Evolutionary conservation across 768 basidiomycete species (phyloP), one percentile per base, ranked within the genome.

Genomic region (Mycena epipterygia): DNA sequence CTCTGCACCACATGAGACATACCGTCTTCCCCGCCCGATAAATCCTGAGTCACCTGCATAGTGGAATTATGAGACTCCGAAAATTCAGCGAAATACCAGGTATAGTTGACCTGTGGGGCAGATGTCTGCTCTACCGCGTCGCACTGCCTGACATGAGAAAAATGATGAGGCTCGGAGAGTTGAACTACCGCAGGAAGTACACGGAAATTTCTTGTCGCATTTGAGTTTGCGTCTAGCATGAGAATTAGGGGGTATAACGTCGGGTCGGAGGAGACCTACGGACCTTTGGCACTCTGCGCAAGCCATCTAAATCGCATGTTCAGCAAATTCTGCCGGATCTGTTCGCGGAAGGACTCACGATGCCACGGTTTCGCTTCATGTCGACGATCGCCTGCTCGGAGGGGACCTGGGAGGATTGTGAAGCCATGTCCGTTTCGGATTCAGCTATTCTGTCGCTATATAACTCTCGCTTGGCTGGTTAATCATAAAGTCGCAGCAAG

Each of bases 151-250:
- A 8, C 37, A 8, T 16, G n/a, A n/a, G n/a, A n/a, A n/a, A n/a
- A 39, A 39, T 39, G 37, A 39, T 39, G 9, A 39, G 37, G 37
- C 8, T 30, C 52, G 32, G 29, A 53, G 12, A 30, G 32, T 12
- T n/a, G n/a, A n/a, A n/a, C n/a, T n/a, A n/a, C n/a, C n/a, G n/a
- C n/a, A n/a, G n/a, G n/a, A n/a, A n/a, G 14, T 53, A 21, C 52
- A 64, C 1, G 63, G 63, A 21, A 64, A 55, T 32, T 64, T 52
- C 32, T 55, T 55, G 52, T 64, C 39, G 46, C 63, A 64, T n/a
- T 64, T 64, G 35, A 64, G 39, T 29, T 55, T 64, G 35, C 63
- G 63, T 33, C 63, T 63, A 16, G 21, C 14, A 41, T n/a, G 13
- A 9, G 21, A n/a, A n/a, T 63, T 7, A 52, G 37, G 21, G 29